These are phyloP conservation scores for Pichia thaimueangensis DNA, from an alignment of 805 yeast genomes.

Conservation along the genomic window DNA sequence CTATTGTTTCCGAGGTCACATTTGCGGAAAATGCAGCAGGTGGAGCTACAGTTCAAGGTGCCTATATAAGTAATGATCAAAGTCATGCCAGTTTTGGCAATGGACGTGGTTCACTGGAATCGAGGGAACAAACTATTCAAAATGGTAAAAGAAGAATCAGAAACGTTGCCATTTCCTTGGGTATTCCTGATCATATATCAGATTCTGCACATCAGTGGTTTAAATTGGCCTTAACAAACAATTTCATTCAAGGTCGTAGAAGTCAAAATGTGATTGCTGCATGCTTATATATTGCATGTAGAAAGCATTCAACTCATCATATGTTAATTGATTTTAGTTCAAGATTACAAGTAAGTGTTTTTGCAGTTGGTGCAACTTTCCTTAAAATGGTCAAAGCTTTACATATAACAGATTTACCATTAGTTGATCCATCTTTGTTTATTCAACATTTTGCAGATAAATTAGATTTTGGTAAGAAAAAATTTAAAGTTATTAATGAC, in stretches of 20 bases:
- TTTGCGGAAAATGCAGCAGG: conserved; percentile 91
- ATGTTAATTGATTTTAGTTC: conserved; percentile 95
- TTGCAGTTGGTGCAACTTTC: conserved; percentile 93
- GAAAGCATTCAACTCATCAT: conserved; percentile 85
- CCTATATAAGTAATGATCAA: conserved; percentile 87
- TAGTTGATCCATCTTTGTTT: conserved; percentile 90
- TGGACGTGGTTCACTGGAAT: conserved; percentile 69
- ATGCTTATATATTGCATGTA: conserved; percentile 90
- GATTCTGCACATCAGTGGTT: conserved; percentile 90
- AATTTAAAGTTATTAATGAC: conserved; percentile 73
- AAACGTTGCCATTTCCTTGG: conserved; percentile 71
- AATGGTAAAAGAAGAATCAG: conserved; percentile 77
- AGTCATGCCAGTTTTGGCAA: conserved; percentile 65
- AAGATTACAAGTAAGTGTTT: conserved; percentile 82
- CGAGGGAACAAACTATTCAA: conserved; percentile 81
- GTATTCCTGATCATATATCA: conserved; percentile 76
- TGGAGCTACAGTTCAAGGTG: conserved; percentile 93
- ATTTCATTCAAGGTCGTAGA: conserved; percentile 94
- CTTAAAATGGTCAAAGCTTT: conserved; percentile 84
- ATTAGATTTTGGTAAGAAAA: conserved; percentile 70
- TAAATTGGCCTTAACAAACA: conserved; percentile 73
- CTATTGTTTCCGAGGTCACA: conserved; percentile 91
- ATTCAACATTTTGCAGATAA: conserved; percentile 91
- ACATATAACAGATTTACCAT: conserved; percentile 69
- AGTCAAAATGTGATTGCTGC: conserved; percentile 95